Evolutionary conservation across 805 yeast species (phyloP).

Genomic region (Cyberlindnera amylophila): DNA sequence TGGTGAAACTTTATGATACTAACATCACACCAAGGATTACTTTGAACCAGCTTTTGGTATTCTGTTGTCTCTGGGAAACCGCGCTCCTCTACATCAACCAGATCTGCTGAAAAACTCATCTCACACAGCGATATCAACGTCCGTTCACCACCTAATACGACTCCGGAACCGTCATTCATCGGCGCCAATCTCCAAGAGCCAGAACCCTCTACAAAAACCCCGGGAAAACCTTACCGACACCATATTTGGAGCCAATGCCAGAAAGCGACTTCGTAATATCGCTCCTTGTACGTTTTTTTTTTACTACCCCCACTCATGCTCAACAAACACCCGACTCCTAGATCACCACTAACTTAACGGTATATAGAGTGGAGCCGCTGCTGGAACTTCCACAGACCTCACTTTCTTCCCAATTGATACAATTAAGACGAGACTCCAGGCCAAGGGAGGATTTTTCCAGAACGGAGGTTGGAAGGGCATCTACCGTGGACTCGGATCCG

Average conservation of each 20-base stretch:
- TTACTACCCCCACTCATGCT: too few species aligned
- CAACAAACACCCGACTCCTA: background rate
- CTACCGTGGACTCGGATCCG: slow-evolving; percentile 89
- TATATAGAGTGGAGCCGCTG: slow-evolving; percentile 76
- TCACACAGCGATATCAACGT: too few species aligned
- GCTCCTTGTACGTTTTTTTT: slow-evolving; percentile 22
- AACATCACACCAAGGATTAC: too few species aligned
- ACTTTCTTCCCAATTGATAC: slow-evolving; percentile 97
- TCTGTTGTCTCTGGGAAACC: too few species aligned
- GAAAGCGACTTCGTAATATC: slow-evolving; percentile 23
- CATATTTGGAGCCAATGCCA: slow-evolving; percentile 2
- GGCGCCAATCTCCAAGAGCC: too few species aligned
- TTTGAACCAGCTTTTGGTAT: too few species aligned
- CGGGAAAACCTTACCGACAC: too few species aligned
- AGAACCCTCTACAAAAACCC: too few species aligned
- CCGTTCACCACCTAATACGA: background rate
- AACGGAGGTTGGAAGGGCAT: slow-evolving; percentile 95
- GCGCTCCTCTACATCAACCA: too few species aligned
- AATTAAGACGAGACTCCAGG: slow-evolving; percentile 88
- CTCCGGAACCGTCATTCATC: too few species aligned
- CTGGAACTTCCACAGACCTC: slow-evolving; percentile 94
- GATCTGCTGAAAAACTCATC: too few species aligned
- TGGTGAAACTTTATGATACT: too few species aligned
- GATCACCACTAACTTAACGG: slow-evolving; percentile 3
- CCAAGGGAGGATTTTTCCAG: slow-evolving; percentile 86